Conservation (phyloP, 208 protist genomes). For the Phytomonas serpens region DNA sequence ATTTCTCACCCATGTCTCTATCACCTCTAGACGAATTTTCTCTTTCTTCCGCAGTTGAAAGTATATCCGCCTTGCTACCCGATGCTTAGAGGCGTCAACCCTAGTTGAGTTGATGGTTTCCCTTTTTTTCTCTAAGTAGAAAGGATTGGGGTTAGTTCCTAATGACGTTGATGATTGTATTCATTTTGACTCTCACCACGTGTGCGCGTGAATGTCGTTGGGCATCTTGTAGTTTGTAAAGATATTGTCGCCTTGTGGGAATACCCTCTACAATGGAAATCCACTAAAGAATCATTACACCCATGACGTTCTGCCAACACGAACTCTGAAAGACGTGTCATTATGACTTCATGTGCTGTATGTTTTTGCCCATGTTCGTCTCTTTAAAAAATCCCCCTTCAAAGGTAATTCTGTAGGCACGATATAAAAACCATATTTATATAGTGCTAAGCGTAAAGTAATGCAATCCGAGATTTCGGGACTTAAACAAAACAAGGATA, state of each 20-base stretch:
- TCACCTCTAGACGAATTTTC: background rate
- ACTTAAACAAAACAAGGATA: background rate
- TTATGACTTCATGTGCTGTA: conserved; percentile 9
- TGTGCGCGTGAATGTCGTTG: background rate
- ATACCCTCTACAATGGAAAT: background rate
- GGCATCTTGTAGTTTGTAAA: too few species aligned
- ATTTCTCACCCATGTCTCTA: background rate
- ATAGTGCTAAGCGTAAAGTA: background rate
- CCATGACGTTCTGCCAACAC: background rate
- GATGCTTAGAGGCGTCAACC: background rate
- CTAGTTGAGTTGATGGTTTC: background rate
- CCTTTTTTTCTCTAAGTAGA: background rate
- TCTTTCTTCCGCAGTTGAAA: background rate
- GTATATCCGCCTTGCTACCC: background rate
- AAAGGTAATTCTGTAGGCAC: background rate
- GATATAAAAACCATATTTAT: background rate
- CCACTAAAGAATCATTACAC: background rate
- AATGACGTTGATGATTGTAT: background rate
- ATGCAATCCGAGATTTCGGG: background rate
- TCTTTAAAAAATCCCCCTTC: background rate
- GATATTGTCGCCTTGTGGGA: background rate
- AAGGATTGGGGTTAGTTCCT: background rate
- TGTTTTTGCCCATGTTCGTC: conserved; percentile 10
- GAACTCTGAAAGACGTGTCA: background rate
- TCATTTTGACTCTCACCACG: background rate